Evolutionary conservation across 345 rosid species (phyloP).

Genomic region (Syzygium grande): DNA sequence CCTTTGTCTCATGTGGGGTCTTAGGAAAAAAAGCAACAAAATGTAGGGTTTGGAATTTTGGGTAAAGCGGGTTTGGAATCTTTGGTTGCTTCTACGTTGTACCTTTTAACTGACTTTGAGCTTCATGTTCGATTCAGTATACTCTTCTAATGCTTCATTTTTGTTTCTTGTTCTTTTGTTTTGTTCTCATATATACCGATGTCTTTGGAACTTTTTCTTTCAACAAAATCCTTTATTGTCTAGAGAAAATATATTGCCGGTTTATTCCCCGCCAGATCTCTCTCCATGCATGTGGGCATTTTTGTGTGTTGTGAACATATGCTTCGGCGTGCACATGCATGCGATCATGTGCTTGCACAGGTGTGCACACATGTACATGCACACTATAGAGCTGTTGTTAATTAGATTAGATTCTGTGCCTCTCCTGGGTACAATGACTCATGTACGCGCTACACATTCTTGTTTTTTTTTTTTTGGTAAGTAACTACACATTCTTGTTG

Average conservation of each 20-base stretch:
- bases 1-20: not conserved
- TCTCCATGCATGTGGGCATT: not conserved
- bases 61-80: too few relatives aligned
- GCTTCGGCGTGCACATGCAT: not conserved
- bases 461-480: too few relatives aligned
- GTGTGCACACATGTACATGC: not conserved
- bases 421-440: not conserved
- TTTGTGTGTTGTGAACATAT: not conserved
- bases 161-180: not conserved
- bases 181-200: not conserved
- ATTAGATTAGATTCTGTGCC: not conserved
- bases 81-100: not conserved
- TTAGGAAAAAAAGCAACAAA: not conserved
- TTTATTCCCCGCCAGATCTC: not conserved
- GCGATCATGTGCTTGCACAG: not conserved
- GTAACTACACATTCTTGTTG: not conserved
- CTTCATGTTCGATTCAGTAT: not conserved
- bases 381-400: not conserved
- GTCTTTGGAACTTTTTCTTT: not conserved
- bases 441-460: not conserved
- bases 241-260: not conserved
- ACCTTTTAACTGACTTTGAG: accelerated
- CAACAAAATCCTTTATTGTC: not conserved
- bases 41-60: too few relatives aligned
- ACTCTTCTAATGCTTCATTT: not conserved